Evolutionary conservation across 768 basidiomycete genomes (phyloP).

Genomic region (Mycena filopes): DNA sequence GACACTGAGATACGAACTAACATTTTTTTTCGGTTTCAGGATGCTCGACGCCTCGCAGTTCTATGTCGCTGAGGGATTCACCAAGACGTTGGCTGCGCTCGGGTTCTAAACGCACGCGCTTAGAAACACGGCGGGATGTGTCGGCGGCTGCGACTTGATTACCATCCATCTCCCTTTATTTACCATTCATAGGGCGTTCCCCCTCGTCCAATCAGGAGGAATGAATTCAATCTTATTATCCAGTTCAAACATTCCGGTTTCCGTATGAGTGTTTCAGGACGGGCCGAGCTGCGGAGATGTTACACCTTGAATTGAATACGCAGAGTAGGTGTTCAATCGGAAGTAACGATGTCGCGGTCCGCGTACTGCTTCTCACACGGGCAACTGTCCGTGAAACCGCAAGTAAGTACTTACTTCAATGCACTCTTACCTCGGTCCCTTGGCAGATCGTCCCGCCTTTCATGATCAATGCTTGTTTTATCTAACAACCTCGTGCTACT

Average conservation of each 20-base stretch:
- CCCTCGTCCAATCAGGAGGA: background rate
- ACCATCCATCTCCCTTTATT: background rate
- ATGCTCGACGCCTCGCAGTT: slow-evolving; percentile 51
- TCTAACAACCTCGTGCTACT: no score
- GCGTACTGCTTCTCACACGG: no score
- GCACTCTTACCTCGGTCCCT: no score
- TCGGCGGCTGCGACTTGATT: background rate
- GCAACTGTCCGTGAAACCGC: no score
- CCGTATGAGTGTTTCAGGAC: background rate
- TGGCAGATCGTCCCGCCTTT: no score
- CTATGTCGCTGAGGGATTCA: slow-evolving; percentile 44
- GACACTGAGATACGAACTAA: background rate
- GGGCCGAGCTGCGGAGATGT: background rate
- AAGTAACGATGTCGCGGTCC: no score
- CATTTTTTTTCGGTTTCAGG: slow-evolving; percentile 28
- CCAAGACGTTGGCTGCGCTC: slow-evolving; percentile 45
- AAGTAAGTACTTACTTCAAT: no score
- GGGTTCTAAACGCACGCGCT: slow-evolving; percentile 37
- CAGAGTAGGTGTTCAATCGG: no score
- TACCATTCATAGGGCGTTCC: background rate
- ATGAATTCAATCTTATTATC: slow-evolving; percentile 1
- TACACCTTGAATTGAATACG: no score
- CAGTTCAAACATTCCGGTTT: no score
- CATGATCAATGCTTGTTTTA: no score
- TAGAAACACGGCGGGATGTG: no score